Evolutionary conservation across 257 asterid species (phyloP).

Genomic region (Orobanche coerulescens): DNA sequence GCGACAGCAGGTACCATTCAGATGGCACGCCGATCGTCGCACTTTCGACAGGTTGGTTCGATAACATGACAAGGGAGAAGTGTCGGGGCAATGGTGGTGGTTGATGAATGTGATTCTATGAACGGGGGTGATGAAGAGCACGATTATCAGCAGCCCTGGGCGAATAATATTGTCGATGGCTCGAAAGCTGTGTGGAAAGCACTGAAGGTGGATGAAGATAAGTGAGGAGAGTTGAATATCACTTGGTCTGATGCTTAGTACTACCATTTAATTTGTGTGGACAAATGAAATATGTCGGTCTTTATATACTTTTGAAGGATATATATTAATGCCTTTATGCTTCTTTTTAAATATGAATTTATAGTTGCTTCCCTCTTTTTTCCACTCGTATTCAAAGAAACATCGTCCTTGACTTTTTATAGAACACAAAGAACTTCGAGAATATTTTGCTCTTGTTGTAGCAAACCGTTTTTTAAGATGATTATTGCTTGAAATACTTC

Average conservation of each 20-base stretch:
- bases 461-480: no score
- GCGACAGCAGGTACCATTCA: slow-evolving; percentile 35
- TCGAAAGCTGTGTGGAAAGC: slow-evolving; percentile 45
- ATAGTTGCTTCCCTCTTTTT: no score
- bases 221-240: slow-evolving; percentile 36
- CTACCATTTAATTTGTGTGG: neutral
- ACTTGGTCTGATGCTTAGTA: slow-evolving; percentile 28
- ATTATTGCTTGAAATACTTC: no score
- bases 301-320: no score
- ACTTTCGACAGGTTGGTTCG: slow-evolving; percentile 40
- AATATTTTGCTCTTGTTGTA: no score
- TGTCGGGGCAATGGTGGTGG: slow-evolving; percentile 38
- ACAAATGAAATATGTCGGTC: no score
- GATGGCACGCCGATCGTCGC: slow-evolving; percentile 35
- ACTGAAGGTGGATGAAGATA: slow-evolving; percentile 23
- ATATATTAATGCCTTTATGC: no score
- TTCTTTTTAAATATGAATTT: no score
- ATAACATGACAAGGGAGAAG: slow-evolving; percentile 26
- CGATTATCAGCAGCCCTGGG: slow-evolving; percentile 45
- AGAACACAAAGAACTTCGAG: no score
- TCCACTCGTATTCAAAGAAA: no score
- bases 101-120: slow-evolving; percentile 42
- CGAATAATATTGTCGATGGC: slow-evolving; percentile 41
- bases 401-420: no score
- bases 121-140: slow-evolving; percentile 41